These are phyloP conservation scores for Areca catechu DNA, from an alignment of 176 grass and related monocot genomes.

Conservation along the genomic window DNA sequence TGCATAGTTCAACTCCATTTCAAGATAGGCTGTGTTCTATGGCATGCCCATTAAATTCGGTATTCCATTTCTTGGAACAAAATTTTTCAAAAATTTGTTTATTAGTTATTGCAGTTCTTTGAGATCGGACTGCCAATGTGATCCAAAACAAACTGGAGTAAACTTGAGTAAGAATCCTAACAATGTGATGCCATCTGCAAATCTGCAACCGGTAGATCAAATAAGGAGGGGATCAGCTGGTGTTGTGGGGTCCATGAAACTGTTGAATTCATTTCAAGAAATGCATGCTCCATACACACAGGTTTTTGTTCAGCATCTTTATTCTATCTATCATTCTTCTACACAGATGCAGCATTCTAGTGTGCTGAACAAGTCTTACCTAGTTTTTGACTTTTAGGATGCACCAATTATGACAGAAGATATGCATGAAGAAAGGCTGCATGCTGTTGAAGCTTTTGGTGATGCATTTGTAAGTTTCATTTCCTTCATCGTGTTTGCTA, in stretches of 20 bases:
- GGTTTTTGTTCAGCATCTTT: constrained; percentile 36
- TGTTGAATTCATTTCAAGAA: constrained; percentile 70
- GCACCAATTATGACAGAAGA: constrained; percentile 97
- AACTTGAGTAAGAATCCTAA: constrained; percentile 23
- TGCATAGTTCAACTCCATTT: no score
- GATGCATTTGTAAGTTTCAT: constrained; percentile 57
- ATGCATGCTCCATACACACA: constrained; percentile 97
- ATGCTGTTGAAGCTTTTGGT: constrained; percentile 79
- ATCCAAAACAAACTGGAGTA: constrained; percentile 1
- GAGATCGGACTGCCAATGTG: background rate
- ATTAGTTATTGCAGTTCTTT: constrained; percentile 17
- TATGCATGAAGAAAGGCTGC: constrained; percentile 99
- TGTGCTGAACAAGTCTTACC: constrained; percentile 18
- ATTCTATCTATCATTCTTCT: constrained; percentile 12
- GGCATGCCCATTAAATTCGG: no score
- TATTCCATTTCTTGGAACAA: no score
- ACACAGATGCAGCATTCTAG: constrained; percentile 11
- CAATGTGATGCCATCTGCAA: constrained; percentile 13
- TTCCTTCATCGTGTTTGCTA: constrained; percentile 1
- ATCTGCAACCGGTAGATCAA: background rate
- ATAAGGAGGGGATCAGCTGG: constrained; percentile 64
- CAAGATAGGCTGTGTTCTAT: no score
- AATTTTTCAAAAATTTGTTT: no score
- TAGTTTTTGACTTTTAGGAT: constrained; percentile 59
- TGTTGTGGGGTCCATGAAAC: constrained; percentile 65